Conservation (phyloP, 2,329 filamentous ascomycete species). For the Thielaviopsis cerberus region DNA sequence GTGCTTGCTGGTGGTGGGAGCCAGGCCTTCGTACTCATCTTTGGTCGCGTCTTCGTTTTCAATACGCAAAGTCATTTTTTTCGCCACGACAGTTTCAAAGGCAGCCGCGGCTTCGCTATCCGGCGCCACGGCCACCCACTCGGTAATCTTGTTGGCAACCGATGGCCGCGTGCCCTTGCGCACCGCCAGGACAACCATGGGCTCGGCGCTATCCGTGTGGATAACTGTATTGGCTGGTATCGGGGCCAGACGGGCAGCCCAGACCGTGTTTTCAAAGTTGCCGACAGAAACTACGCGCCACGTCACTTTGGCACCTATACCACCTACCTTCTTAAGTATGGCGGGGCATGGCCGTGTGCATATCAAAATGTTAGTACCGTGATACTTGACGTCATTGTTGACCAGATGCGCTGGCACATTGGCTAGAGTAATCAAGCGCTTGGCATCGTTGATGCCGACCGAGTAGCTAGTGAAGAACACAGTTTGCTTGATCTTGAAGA, state of each 20-base stretch:
- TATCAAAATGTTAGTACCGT: conserved; percentile 85
- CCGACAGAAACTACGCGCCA: conserved; percentile 72
- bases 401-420: conserved; percentile 41
- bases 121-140: conserved; percentile 59
- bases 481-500: conserved; percentile 61
- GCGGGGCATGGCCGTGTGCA: conserved; percentile 56
- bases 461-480: conserved; percentile 89
- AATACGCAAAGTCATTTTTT: conserved; percentile 68
- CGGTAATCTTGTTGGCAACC: conserved; percentile 63
- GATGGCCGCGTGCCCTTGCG: conserved; percentile 56
- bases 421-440: conserved; percentile 53
- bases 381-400: conserved; percentile 55
- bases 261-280: conserved; percentile 60
- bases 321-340: conserved; percentile 68
- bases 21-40: conserved; percentile 44
- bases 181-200: conserved; percentile 67
- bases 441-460: conserved; percentile 52
- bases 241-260: conserved; percentile 67
- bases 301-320: conserved; percentile 61
- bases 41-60: conserved; percentile 50
- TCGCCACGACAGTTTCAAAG: conserved; percentile 69
- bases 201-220: conserved; percentile 62
- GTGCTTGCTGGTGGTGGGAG: conserved; percentile 16
- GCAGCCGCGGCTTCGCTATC: conserved; percentile 52
- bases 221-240: conserved; percentile 46